These are phyloP conservation scores for Backusella sp. DNA, from an alignment of 192 early-diverging fungal genomes.

Conservation along the genomic window DNA sequence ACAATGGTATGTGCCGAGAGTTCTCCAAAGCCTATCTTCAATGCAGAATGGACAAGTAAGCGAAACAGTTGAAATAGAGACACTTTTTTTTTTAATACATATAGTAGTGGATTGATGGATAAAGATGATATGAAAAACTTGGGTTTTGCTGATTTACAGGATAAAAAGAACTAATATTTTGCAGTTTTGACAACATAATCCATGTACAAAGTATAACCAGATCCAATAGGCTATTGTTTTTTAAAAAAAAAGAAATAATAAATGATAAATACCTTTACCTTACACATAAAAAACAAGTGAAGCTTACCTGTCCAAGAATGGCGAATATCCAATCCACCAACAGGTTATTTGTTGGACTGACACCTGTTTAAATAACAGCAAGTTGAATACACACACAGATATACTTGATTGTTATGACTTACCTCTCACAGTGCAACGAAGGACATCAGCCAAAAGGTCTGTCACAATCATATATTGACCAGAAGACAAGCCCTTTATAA, in stretches of 20 bases:
- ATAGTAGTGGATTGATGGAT: slow-evolving; percentile 63
- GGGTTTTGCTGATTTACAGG: slow-evolving; percentile 57
- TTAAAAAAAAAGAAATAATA: background rate
- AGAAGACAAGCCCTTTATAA: slow-evolving; percentile 39
- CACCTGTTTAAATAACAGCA: slow-evolving; percentile 17
- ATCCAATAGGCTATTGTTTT: slow-evolving; percentile 20
- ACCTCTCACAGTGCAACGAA: slow-evolving; percentile 30
- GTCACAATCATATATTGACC: slow-evolving; percentile 37
- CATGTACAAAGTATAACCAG: slow-evolving; percentile 34
- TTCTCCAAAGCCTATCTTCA: slow-evolving; percentile 80
- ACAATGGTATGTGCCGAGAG: slow-evolving; percentile 66
- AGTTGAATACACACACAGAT: background rate
- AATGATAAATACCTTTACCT: background rate
- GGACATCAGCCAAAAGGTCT: slow-evolving; percentile 28
- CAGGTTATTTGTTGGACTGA: slow-evolving; percentile 35
- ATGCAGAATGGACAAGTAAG: slow-evolving; percentile 90
- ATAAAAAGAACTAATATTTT: slow-evolving; percentile 17
- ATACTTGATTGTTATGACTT: background rate
- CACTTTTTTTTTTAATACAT: background rate
- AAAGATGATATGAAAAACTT: slow-evolving; percentile 65
- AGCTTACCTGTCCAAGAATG: slow-evolving; percentile 27
- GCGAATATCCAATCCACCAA: slow-evolving; percentile 30
- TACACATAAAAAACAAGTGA: background rate
- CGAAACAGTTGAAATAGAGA: background rate
- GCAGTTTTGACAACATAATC: slow-evolving; percentile 29